A percentile compares a stretch with the other conserved stretches of the same genome.
phyloP scores from a whole-genome alignment of 177 flowering plant species.

The Telopea speciosissima region DNA sequence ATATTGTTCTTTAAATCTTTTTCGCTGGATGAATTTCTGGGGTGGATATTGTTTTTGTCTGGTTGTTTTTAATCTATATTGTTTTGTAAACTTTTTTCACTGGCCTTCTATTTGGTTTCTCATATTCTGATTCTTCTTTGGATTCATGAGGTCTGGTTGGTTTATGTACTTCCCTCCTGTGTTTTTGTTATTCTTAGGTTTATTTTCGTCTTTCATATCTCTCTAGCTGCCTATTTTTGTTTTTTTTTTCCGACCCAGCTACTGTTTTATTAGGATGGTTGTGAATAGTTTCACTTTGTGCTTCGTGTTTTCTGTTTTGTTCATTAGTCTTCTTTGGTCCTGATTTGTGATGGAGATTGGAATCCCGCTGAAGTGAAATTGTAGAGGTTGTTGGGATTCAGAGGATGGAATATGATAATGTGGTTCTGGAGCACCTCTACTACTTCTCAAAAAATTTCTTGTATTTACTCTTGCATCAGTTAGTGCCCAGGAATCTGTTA shows the following conservation, averaged over 20 bases:
- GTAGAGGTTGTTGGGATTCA: too few relatives aligned
- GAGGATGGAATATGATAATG: too few relatives aligned
- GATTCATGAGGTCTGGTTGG: background rate
- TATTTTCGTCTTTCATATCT: background rate
- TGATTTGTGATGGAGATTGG: too few relatives aligned
- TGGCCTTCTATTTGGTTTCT: background rate
- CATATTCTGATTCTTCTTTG: background rate
- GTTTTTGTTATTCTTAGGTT: background rate
- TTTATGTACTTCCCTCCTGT: background rate
- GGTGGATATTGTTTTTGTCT: background rate
- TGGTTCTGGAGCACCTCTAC: too few relatives aligned
- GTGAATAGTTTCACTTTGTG: background rate
- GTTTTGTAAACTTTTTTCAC: too few relatives aligned
- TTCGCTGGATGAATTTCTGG: background rate
- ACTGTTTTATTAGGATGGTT: background rate
- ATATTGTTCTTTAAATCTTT: background rate
- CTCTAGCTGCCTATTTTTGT: background rate
- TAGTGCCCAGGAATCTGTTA: too few relatives aligned
- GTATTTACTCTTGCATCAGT: too few relatives aligned
- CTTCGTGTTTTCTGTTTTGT: background rate
- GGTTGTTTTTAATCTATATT: too few relatives aligned
- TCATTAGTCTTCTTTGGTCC: too few relatives aligned
- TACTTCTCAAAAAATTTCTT: too few relatives aligned
- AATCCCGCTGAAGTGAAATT: too few relatives aligned
- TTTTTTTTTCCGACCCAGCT: background rate